These are phyloP conservation scores for Aspergillus cristatus DNA, from an alignment of 495 filamentous ascomycete genomes.

Conservation along the genomic window DNA sequence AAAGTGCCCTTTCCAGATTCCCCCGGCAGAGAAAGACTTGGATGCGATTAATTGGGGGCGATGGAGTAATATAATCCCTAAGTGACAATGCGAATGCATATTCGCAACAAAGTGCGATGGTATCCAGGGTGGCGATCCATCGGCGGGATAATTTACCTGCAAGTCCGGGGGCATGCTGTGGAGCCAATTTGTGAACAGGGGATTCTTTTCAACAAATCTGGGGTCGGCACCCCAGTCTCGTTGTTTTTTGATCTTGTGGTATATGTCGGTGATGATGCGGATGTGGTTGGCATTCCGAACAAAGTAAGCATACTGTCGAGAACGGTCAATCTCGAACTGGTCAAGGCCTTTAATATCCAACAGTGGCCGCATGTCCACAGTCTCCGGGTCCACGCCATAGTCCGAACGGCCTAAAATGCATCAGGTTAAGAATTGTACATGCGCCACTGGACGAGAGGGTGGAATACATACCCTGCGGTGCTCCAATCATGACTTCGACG, in stretches of 20 bases:
- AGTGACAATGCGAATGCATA: constrained; percentile 85
- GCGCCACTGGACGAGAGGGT: too few species aligned
- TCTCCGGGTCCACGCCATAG: constrained; percentile 62
- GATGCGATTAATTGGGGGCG: constrained; percentile 76
- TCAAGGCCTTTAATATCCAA: constrained; percentile 58
- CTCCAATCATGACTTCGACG: constrained; percentile 88
- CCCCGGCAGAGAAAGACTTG: constrained; percentile 61
- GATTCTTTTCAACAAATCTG: constrained; percentile 68
- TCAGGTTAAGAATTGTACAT: constrained; percentile 5
- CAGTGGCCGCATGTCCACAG: constrained; percentile 67
- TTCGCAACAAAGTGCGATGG: constrained; percentile 87
- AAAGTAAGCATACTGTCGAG: constrained; percentile 76
- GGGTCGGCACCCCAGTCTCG: constrained; percentile 89
- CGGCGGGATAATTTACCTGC: constrained; percentile 65
- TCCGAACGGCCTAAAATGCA: constrained; percentile 64
- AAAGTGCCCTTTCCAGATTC: constrained; percentile 84
- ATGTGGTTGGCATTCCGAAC: constrained; percentile 69
- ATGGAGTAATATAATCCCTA: constrained; percentile 81
- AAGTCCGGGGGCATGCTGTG: constrained; percentile 69
- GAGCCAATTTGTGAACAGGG: constrained; percentile 65
- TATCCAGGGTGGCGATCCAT: constrained; percentile 77
- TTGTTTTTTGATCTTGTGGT: constrained; percentile 68
- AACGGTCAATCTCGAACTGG: constrained; percentile 64
- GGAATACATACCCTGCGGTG: constrained; percentile 66
- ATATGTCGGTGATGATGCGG: constrained; percentile 63